Evolutionary conservation across 768 basidiomycete species (phyloP).

Genomic region (Boletus tylopilopsis): DNA sequence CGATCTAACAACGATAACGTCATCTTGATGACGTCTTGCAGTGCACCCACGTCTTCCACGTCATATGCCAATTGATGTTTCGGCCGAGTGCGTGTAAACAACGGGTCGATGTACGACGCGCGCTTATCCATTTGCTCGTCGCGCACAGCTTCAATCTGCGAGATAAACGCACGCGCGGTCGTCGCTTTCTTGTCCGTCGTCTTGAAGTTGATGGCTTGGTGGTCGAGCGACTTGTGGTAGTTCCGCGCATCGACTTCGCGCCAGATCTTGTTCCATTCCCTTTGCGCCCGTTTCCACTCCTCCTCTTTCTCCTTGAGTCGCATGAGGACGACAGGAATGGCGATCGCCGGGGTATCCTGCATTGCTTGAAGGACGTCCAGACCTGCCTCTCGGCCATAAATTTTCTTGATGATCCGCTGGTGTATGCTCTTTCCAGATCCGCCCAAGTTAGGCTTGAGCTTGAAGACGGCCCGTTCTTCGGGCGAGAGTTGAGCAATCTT

Average conservation of each 20-base stretch:
- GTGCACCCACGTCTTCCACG: conserved; percentile 66
- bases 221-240: conserved; percentile 90
- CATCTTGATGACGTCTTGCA: conserved; percentile 88
- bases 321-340: conserved; percentile 85
- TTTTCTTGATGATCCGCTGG: conserved; percentile 92
- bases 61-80: conserved; percentile 79
- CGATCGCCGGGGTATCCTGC: conserved; percentile 87
- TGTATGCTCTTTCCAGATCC: conserved; percentile 85
- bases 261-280: conserved; percentile 99
- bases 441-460: conserved; percentile 84
- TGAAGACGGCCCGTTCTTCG: conserved; percentile 79
- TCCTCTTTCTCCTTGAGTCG: conserved; percentile 96
- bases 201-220: conserved; percentile 90
- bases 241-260: conserved; percentile 93
- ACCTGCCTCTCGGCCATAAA: conserved; percentile 87
- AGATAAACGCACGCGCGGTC: conserved; percentile 70
- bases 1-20: conserved; percentile 90
- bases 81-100: conserved; percentile 57
- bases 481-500: conserved; percentile 75
- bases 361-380: conserved; percentile 80
- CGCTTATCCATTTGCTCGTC: conserved; percentile 79
- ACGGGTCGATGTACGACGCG: conserved; percentile 52
- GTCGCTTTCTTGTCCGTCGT: conserved; percentile 83
- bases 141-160: conserved; percentile 79
- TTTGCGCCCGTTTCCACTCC: conserved; percentile 95